These are phyloP conservation scores for Aspergillus spinulosporus DNA, from an alignment of 2,329 filamentous ascomycete genomes.

Conservation along the genomic window DNA sequence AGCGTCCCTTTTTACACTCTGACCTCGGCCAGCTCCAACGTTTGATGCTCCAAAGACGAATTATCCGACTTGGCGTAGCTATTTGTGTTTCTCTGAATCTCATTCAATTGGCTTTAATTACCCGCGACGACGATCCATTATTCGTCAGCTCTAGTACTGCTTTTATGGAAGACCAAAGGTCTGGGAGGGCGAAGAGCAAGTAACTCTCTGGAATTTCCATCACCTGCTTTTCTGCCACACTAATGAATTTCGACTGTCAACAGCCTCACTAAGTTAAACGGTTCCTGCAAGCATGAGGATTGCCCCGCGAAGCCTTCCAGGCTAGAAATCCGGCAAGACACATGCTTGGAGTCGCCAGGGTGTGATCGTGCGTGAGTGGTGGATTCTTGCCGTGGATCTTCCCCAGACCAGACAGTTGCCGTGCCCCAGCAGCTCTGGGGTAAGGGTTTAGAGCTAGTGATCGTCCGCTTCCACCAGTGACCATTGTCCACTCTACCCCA, in stretches of 20 bases:
- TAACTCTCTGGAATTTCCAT: not conserved
- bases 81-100: not conserved
- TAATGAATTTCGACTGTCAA: not conserved
- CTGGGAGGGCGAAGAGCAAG: not conserved
- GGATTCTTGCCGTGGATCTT: constrained; percentile 21
- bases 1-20: not conserved
- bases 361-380: constrained; percentile 16
- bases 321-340: not conserved
- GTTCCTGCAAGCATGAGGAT: constrained; percentile 1
- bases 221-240: not conserved
- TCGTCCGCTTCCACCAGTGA: constrained; percentile 9
- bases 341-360: not conserved
- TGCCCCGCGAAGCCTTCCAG: not conserved
- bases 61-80: not conserved
- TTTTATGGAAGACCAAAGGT: not conserved
- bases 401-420: constrained; percentile 15
- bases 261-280: not conserved
- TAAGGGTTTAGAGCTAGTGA: not conserved
- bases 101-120: not conserved
- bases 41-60: not conserved
- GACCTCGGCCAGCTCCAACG: not conserved
- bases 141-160: not conserved
- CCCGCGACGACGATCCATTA: not conserved
- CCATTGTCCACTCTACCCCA: not conserved
- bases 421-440: constrained; percentile 6